Conservation (phyloP, 306 rosid genomes). For the Sesbania bispinosa region DNA sequence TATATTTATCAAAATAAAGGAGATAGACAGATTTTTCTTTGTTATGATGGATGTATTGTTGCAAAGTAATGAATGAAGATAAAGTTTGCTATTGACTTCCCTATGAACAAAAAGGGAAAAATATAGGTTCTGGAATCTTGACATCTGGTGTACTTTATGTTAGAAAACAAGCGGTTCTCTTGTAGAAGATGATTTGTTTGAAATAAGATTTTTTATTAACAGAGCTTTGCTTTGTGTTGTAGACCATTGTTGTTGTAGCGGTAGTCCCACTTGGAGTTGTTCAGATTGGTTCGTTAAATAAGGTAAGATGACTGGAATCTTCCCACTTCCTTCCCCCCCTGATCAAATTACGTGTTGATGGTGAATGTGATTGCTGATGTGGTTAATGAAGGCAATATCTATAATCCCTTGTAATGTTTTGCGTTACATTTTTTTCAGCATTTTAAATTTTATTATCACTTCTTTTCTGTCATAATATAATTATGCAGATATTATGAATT, state of each 20-base stretch:
- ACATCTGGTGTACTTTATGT: not conserved
- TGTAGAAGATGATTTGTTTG: not conserved
- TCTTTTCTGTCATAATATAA: not conserved
- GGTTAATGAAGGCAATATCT: conserved; percentile 13
- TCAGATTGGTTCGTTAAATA: conserved; percentile 85
- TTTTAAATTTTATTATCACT: not conserved
- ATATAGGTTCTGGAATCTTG: not conserved
- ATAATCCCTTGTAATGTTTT: not conserved
- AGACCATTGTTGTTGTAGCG: conserved; percentile 81
- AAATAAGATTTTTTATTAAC: conserved; percentile 9
- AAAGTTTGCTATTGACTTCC: not conserved
- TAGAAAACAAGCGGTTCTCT: conserved; percentile 16
- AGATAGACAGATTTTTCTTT: not conserved
- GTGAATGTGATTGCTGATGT: conserved; percentile 16
- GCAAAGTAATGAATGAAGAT: not conserved
- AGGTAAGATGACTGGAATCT: conserved; percentile 45
- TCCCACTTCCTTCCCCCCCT: not conserved
- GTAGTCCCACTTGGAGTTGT: conserved; percentile 87
- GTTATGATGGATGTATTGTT: not conserved
- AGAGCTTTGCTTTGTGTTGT: conserved; percentile 28
- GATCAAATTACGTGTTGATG: not conserved
- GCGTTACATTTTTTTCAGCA: not conserved
- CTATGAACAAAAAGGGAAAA: not conserved
- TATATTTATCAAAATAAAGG: not conserved
- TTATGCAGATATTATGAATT: not conserved